Conservation (phyloP, 108 stramenopile species). For the Cyclotella choctawhatcheeana region DNA sequence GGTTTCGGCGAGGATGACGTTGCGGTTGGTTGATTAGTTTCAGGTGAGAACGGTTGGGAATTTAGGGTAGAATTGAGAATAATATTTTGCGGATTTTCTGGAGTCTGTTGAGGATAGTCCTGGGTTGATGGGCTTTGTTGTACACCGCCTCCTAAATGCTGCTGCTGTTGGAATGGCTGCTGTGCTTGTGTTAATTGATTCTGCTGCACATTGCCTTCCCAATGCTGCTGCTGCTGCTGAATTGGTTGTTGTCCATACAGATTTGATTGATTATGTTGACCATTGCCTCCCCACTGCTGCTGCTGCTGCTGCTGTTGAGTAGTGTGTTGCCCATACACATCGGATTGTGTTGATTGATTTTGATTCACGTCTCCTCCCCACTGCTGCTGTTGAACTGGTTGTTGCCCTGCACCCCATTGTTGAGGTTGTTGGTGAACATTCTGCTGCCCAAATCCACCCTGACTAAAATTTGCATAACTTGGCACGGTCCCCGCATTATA, state of each 20-base stretch:
- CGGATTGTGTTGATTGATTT: constrained; percentile 3
- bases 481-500: constrained; percentile 25
- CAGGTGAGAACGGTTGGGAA: neutral
- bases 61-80: neutral
- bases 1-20: neutral
- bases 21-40: neutral
- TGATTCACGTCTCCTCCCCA: constrained; percentile 16
- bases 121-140: no score
- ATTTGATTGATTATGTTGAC: neutral
- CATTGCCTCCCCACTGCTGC: constrained; percentile 11
- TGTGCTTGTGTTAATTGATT: neutral
- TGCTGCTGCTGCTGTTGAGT: constrained; percentile 11
- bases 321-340: neutral
- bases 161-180: no score
- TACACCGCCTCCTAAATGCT: neutral
- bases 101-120: no score
- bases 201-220: neutral
- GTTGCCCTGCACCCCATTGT: neutral
- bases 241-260: neutral
- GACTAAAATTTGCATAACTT: constrained; percentile 34
- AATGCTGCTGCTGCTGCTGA: neutral
- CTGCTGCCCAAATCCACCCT: constrained; percentile 4
- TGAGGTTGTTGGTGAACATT: neutral
- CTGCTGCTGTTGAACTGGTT: constrained; percentile 20
- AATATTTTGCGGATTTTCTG: neutral